Base-by-base conservation (phyloP, 2,329 filamentous ascomycete genomes). In the Epichloe festucae region DNA sequence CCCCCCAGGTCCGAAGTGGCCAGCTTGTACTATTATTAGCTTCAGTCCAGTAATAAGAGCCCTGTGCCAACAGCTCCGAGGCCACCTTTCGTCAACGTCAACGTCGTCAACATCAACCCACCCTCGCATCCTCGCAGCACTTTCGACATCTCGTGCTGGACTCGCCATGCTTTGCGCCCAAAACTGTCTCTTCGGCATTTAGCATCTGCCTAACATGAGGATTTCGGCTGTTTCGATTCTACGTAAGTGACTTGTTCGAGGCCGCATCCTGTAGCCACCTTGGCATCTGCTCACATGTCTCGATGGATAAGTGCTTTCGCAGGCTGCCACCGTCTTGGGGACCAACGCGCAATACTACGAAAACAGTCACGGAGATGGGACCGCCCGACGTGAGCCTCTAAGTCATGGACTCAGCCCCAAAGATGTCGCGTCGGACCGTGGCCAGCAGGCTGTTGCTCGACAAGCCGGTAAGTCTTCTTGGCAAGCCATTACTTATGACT, bases 251-350 rank as follows among this genome's bases (percentile, higher is more conserved):
- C 46, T 48, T 39, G 10, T 38, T 42, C 55, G 46, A 36, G 27
- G 8, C 44, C 53, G 54, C 39, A 21, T 41, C 49, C 31, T 19
- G 50, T 27, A 5, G 23, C 46, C 44, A 50, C 41, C 41, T 43
- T 46, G 45, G 38, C 43, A 55, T 54, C 54, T 57, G 54, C 61
- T 64, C 51, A 66, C 58, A 46, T 50, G 36, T 53, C 52, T 34
- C 27, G 35, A 45, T 55, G 23, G 21, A 49, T 57, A 75, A 75
- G 73, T 75, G 69, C 72, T 75, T 50, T 66, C 70, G 70, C 73
- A 75, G 71, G 66, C 62, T 46, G 60, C 63, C 49, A 60, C 62
- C 49, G 65, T 69, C 53, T 56, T 68, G 52, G 60, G 60, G 55
- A 68, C 68, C 38, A 66, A 71, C 52, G 64, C 65, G 42, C 69